These are phyloP conservation scores for Basidioascus undulatus DNA, from an alignment of 768 basidiomycete genomes.

Conservation along the genomic window DNA sequence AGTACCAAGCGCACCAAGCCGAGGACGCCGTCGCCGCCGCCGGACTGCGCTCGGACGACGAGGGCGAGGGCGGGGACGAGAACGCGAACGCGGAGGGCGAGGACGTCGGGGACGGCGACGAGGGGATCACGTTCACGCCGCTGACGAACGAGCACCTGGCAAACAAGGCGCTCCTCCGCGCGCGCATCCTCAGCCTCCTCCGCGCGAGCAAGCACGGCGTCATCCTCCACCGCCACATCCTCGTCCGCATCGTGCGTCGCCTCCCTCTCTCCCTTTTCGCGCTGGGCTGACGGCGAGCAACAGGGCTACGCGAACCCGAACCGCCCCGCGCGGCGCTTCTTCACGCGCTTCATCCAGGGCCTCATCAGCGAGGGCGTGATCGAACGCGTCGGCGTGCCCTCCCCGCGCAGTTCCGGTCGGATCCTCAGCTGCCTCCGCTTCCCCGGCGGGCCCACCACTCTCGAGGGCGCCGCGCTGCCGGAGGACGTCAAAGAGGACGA, in stretches of 20 bases:
- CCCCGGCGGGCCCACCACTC: too few relatives aligned
- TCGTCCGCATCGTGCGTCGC: constrained; percentile 43
- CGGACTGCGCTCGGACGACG: too few relatives aligned
- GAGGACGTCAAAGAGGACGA: constrained; percentile 24
- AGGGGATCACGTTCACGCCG: constrained; percentile 11
- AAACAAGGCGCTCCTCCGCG: constrained; percentile 30
- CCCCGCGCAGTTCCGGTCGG: too few relatives aligned
- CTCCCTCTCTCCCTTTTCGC: background rate
- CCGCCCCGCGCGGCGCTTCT: constrained; percentile 62
- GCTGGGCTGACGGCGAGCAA: too few relatives aligned
- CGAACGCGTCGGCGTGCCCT: constrained; percentile 49
- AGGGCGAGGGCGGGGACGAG: constrained; percentile 17
- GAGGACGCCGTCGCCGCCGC: constrained; percentile 2
- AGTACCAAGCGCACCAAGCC: constrained; percentile 13
- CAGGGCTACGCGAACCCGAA: constrained; percentile 52
- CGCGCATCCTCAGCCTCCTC: constrained; percentile 44
- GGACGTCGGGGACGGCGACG: constrained; percentile 4
- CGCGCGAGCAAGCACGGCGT: constrained; percentile 42
- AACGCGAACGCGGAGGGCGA: constrained; percentile 19
- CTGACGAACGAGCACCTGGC: constrained; percentile 8
- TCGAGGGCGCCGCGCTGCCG: constrained; percentile 8
- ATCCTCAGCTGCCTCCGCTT: background rate
- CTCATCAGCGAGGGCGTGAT: constrained; percentile 47
- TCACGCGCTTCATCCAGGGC: constrained; percentile 46
- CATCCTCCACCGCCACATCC: constrained; percentile 48